Conservation (phyloP, 257 asterid genomes). For the Fraxinus cuspidata region DNA sequence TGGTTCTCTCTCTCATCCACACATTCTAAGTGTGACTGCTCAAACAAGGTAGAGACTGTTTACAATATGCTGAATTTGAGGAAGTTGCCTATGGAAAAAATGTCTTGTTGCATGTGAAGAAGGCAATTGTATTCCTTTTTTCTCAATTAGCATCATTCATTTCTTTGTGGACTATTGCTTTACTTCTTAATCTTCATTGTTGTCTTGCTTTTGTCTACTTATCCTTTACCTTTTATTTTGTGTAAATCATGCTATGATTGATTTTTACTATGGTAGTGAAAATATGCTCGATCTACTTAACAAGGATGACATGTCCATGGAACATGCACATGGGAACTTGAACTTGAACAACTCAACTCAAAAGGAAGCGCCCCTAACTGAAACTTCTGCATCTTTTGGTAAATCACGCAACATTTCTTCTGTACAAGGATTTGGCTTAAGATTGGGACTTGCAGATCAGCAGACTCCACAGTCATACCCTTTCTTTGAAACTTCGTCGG, state of each 20-base stretch:
- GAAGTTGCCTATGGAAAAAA: conserved; percentile 8
- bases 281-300: conserved; percentile 34
- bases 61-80: conserved; percentile 16
- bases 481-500: conserved; percentile 41
- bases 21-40: conserved; percentile 29
- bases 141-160: neutral
- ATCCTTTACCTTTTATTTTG: conserved; percentile 13
- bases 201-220: neutral
- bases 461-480: conserved; percentile 42
- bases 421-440: conserved; percentile 36
- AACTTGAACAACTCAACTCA: conserved; percentile 32
- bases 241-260: conserved; percentile 13
- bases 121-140: neutral
- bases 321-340: conserved; percentile 32
- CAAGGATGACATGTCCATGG: conserved; percentile 34
- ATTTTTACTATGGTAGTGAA: conserved; percentile 36
- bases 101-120: neutral
- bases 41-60: conserved; percentile 35
- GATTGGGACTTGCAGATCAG: conserved; percentile 40
- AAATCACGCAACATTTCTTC: conserved; percentile 35
- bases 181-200: neutral
- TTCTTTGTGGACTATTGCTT: conserved; percentile 8
- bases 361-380: conserved; percentile 29
- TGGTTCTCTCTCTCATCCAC: conserved; percentile 35
- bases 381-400: conserved; percentile 29